A percentile compares a stretch with the other conserved stretches of the same genome.
These are phyloP conservation scores for Trichomonas vaginalis DNA, from an alignment of 208 protist genomes.

Conservation along the genomic window DNA sequence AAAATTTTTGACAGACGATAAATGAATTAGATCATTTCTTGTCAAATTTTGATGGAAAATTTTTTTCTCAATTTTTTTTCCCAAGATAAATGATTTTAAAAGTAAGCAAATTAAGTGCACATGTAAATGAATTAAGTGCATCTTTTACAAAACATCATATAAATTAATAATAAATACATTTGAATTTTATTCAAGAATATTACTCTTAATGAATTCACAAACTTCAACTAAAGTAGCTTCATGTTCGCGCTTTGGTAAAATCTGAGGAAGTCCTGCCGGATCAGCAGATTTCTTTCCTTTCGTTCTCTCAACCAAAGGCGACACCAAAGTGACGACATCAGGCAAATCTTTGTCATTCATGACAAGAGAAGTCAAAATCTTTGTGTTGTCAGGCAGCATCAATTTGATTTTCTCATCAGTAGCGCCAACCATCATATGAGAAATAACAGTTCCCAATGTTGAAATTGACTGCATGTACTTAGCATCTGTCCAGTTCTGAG, in stretches of 20 bases:
- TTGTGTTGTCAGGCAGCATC: background rate
- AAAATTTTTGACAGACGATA: no score
- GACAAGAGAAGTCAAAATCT: background rate
- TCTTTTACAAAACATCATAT: no score
- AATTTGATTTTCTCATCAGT: background rate
- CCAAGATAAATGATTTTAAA: no score
- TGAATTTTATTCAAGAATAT: background rate
- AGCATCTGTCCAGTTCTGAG: background rate
- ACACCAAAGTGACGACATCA: background rate
- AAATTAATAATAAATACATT: no score
- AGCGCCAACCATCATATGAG: background rate
- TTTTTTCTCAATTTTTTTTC: no score
- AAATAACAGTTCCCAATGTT: background rate
- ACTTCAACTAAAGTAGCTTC: background rate
- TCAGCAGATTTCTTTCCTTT: background rate
- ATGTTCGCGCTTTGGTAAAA: background rate
- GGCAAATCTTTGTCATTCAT: background rate
- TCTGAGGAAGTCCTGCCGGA: background rate
- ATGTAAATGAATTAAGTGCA: no score
- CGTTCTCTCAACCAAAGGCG: background rate
- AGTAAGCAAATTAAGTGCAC: no score
- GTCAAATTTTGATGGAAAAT: no score
- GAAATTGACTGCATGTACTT: background rate
- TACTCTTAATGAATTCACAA: background rate
- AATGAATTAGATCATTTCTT: no score